Percentiles rank a stretch among this genome's conserved stretches.
Evolutionary conservation across 495 filamentous ascomycete genomes (phyloP).

Genomic region (Amniculicola lignicola): DNA sequence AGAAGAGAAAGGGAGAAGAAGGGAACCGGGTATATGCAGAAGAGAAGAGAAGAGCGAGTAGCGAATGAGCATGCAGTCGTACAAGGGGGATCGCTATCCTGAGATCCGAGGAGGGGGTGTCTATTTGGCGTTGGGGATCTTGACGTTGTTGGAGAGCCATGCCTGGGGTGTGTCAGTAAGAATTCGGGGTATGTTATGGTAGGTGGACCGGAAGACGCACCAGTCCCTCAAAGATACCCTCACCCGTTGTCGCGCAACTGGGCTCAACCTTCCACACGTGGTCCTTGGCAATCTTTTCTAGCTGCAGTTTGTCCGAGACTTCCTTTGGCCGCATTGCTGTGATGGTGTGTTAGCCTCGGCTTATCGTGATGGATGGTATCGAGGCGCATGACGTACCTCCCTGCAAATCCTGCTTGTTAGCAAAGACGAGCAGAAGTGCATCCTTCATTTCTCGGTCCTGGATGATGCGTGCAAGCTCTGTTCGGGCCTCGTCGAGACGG

Average conservation of each 20-base stretch:
- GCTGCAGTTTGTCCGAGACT: constrained; percentile 78
- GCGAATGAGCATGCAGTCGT: constrained; percentile 28
- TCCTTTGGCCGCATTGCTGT: constrained; percentile 83
- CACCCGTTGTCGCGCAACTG: constrained; percentile 89
- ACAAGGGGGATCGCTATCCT: neutral
- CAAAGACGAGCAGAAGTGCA: constrained; percentile 87
- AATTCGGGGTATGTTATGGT: neutral
- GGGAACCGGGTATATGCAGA: constrained; percentile 34
- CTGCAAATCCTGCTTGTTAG: constrained; percentile 93
- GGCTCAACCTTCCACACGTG: constrained; percentile 96
- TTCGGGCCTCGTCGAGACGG: constrained; percentile 84
- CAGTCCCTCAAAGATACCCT: constrained; percentile 90
- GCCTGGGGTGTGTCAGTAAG: constrained; percentile 47
- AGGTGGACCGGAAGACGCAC: constrained; percentile 53
- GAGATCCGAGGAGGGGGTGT: neutral
- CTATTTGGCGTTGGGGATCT: constrained; percentile 42
- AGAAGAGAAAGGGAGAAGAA: constrained; percentile 7
- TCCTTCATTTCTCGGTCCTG: constrained; percentile 99
- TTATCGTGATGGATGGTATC: too few relatives aligned
- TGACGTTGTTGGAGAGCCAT: constrained; percentile 94
- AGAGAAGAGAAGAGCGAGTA: constrained; percentile 5
- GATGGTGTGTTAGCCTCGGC: neutral
- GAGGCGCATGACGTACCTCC: constrained; percentile 60
- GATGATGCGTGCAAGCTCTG: constrained; percentile 91
- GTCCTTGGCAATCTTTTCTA: constrained; percentile 76